A percentile compares a stretch with the other conserved stretches of the same genome.
These are phyloP conservation scores for Knoxia roxburghii DNA, from an alignment of 257 asterid species.

Conservation along the genomic window DNA sequence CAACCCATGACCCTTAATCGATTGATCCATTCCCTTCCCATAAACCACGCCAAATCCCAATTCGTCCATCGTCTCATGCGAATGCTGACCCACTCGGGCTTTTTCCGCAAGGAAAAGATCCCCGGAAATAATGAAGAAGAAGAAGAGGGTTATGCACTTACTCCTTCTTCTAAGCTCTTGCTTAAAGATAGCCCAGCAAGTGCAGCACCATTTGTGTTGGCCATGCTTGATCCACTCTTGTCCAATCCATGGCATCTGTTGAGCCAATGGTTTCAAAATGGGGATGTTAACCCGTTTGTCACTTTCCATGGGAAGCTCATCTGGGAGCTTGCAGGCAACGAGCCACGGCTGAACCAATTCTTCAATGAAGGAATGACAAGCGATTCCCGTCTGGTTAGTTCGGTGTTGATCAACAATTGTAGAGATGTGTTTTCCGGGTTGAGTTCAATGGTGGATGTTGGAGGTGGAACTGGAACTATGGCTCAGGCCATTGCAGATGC, in stretches of 20 bases:
- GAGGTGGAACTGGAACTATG: slow-evolving; percentile 32
- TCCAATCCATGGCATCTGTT: slow-evolving; percentile 13
- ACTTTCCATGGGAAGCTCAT: slow-evolving; percentile 16
- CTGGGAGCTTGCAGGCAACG: slow-evolving; percentile 20
- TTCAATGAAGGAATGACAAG: slow-evolving; percentile 29
- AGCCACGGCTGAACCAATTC: slow-evolving; percentile 11
- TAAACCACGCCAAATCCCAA: slow-evolving; percentile 11
- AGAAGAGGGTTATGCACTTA: slow-evolving; percentile 1
- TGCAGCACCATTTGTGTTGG: slow-evolving; percentile 8
- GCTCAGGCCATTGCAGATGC: slow-evolving; percentile 21
- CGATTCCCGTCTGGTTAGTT: slow-evolving; percentile 11
- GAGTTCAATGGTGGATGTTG: slow-evolving; percentile 28
- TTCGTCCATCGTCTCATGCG: slow-evolving; percentile 24
- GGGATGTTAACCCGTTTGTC: slow-evolving; percentile 10
- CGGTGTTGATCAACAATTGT: slow-evolving; percentile 4
- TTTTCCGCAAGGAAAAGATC: slow-evolving; percentile 7
- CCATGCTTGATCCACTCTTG: slow-evolving; percentile 17
- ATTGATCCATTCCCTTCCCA: slow-evolving; percentile 15
- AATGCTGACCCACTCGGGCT: slow-evolving; percentile 22
- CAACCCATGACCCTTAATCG: slow-evolving; percentile 21
- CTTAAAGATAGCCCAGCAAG: slow-evolving; percentile 10
- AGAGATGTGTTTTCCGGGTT: slow-evolving; percentile 21
- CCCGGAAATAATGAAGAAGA: neutral
- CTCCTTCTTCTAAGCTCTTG: slow-evolving; percentile 20
- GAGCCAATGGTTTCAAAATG: slow-evolving; percentile 13